A percentile compares a stretch with the other conserved stretches of the same genome.
These are phyloP conservation scores for Daldinia vernicosa DNA, from an alignment of 495 filamentous ascomycete species.

Conservation along the genomic window DNA sequence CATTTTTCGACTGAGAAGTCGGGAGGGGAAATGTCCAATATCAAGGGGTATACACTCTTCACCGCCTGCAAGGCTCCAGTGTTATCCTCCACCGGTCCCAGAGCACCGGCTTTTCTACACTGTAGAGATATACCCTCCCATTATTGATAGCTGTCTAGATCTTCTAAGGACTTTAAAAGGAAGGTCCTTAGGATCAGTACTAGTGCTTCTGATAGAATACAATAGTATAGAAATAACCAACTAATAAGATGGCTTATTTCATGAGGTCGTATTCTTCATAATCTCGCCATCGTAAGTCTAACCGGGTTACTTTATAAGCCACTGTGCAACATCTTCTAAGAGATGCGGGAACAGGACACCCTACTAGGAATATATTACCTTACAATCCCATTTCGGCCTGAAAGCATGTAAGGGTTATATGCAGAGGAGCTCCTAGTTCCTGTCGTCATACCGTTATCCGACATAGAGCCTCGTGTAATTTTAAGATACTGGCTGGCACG, in stretches of 20 bases:
- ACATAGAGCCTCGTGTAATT: conserved; percentile 6
- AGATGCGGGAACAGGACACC: conserved; percentile 1
- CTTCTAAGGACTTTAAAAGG: neutral
- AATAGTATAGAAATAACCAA: neutral
- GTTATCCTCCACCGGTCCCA: neutral
- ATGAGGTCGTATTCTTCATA: neutral
- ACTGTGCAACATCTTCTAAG: conserved; percentile 10
- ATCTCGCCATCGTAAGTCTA: neutral
- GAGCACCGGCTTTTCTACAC: neutral
- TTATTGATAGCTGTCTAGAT: neutral
- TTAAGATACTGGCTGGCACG: neutral
- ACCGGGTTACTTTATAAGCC: conserved; percentile 1
- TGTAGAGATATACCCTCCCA: conserved; percentile 1
- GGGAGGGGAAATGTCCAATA: neutral
- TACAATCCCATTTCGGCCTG: conserved; percentile 2
- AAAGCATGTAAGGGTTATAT: conserved; percentile 2
- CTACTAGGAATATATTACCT: conserved; percentile 4
- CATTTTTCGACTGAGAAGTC: neutral
- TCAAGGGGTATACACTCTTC: neutral
- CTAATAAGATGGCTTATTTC: neutral
- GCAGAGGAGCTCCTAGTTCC: neutral
- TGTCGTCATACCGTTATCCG: conserved; percentile 1
- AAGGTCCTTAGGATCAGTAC: neutral
- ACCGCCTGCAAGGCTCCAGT: conserved; percentile 7
- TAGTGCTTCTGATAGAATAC: neutral